Base-by-base conservation (phyloP, 148 eudicot species). In the Oxyria digyna region DNA sequence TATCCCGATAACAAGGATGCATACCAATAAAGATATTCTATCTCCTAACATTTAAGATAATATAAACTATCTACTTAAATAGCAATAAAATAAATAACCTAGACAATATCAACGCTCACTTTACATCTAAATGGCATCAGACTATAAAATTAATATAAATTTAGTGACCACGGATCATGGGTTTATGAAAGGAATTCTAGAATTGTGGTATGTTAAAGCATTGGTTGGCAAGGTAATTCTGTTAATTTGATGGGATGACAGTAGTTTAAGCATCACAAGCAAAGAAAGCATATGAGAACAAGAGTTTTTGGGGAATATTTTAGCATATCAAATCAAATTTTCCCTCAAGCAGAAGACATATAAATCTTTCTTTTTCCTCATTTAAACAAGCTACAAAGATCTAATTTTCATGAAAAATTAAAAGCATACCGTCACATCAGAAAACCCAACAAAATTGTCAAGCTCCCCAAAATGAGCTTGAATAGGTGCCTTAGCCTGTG, bases 381-480 rank as follows among this genome's bases (percentile, higher is more conserved):
- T 3, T 46, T 24, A 26, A 24, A 42, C 13, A 59, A 23, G 31
- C 37, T 24, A 14, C 4, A 21, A 50, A 59, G 13, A 14, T 43
- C 55, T 37, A 21, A 42, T 46, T 54, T 54, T 11, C 62, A 54
- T 54, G 23, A 21, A 49, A 69, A 10, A 2, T 24, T n/a, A 17
- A 40, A 20, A 62, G 5, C 74, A 72, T 79, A 93, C 98, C 85
- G 81, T 87, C 42, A 83, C 89, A 77, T 93, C 96, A 57, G 98
- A 87, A 75, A 89, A 93, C 43, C 98, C 98, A 65, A 78, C 89
- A 74, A 92, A 74, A 72, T 48, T 76, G 74, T 92, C 96, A 52
- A 72, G 77, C 68, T 92, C 93, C 71, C 93, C 96, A 76, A 87
- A 92, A 72, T 92, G 96, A 80, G 85, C 96, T 75, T 92, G 96